Conservation (phyloP, 208 protist species). For the Naegleria lovaniensis region DNA sequence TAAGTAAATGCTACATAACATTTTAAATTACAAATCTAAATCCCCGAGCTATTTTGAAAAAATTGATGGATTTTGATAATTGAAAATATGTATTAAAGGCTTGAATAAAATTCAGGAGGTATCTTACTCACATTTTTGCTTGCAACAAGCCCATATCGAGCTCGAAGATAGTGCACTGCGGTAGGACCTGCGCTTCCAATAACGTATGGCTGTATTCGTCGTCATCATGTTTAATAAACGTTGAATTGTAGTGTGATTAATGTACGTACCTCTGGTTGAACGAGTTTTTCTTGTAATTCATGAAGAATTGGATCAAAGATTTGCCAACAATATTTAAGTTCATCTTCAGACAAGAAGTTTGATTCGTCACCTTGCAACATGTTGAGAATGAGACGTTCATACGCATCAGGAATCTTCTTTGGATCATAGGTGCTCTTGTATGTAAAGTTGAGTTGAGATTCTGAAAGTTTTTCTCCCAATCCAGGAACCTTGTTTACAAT, state of each 20-base stretch:
- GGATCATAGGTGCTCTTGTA: conserved; percentile 65
- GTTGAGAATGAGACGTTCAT: conserved; percentile 78
- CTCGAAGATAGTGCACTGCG: conserved; percentile 53
- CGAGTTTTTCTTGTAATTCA: conserved; percentile 64
- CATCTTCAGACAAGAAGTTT: conserved; percentile 80
- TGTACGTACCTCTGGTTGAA: conserved; percentile 52
- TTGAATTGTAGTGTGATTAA: not conserved
- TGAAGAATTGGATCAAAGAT: conserved; percentile 80
- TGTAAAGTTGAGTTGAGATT: conserved; percentile 69
- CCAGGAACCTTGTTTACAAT: conserved; percentile 77
- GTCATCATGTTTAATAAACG: not conserved
- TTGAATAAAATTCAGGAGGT: not conserved
- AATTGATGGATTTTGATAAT: too few species aligned
- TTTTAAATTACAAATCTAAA: not conserved
- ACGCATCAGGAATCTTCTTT: conserved; percentile 72
- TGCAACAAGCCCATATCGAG: not conserved
- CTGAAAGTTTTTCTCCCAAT: conserved; percentile 38
- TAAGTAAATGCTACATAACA: too few species aligned
- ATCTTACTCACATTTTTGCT: not conserved
- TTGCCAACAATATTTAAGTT: conserved; percentile 76
- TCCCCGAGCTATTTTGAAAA: not conserved
- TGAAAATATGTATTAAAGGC: not conserved
- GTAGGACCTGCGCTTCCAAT: conserved; percentile 70
- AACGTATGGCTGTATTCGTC: conserved; percentile 36
- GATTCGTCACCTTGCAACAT: conserved; percentile 67